Conservation (phyloP, 352 stramenopile species). For the Pythium phragmiticola region DNA sequence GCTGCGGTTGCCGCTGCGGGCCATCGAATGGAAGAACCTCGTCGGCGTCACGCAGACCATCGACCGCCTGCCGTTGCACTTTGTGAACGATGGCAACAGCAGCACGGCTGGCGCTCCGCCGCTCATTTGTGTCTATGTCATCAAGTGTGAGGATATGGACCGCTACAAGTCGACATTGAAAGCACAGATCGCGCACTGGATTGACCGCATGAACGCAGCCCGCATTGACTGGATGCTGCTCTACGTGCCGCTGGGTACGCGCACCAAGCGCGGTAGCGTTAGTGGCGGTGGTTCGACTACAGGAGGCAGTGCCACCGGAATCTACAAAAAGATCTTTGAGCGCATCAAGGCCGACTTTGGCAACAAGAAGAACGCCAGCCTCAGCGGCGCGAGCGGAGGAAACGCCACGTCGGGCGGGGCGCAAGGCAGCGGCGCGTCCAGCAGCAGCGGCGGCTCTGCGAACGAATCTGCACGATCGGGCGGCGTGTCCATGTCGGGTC, state of each 20-base stretch:
- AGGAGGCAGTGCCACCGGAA: conserved; percentile 1
- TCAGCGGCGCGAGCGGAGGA: conserved; percentile 1
- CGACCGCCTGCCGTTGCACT: conserved; percentile 60
- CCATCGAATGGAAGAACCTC: conserved; percentile 83
- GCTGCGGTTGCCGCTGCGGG: conserved; percentile 63
- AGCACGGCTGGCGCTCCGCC: conserved; percentile 22
- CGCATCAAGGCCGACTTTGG: conserved; percentile 62
- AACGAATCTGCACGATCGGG: conserved; percentile 10
- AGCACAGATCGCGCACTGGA: conserved; percentile 49
- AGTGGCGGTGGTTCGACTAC: background rate
- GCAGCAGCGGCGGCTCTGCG: background rate
- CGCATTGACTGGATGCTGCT: conserved; percentile 78
- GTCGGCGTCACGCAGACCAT: conserved; percentile 73
- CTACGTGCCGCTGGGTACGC: conserved; percentile 83
- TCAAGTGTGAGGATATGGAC: conserved; percentile 85
- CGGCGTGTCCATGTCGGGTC: conserved; percentile 5
- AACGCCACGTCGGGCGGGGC: conserved; percentile 1
- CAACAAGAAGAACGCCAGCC: conserved; percentile 39
- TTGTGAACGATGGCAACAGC: conserved; percentile 27
- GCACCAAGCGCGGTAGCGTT: conserved; percentile 38
- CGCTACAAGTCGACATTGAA: conserved; percentile 60
- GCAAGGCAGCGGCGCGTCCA: background rate
- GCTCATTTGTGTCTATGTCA: conserved; percentile 70
- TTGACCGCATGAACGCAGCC: conserved; percentile 66
- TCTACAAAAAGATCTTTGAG: conserved; percentile 85